phyloP scores from a whole-genome alignment of 495 filamentous ascomycete genomes.

The Thermochaetoides thermophila region DNA sequence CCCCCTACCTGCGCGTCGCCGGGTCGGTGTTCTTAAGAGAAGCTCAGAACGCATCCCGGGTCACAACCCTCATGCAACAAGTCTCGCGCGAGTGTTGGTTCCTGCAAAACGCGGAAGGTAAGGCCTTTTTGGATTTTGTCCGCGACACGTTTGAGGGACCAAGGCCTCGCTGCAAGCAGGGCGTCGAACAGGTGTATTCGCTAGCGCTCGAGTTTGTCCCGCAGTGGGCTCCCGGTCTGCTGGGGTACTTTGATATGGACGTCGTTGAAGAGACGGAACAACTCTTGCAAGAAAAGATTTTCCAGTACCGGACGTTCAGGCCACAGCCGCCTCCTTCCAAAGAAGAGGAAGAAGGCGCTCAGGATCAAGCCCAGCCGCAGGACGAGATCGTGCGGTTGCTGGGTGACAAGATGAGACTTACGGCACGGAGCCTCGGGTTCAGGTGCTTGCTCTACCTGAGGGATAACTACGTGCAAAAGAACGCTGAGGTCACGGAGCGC shows the following conservation, averaged over 20 bases:
- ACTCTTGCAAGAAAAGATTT: constrained; percentile 41
- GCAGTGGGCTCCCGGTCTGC: constrained; percentile 52
- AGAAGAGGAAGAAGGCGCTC: no score
- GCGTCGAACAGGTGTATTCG: constrained; percentile 13
- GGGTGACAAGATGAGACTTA: constrained; percentile 14
- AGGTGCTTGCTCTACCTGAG: constrained; percentile 32
- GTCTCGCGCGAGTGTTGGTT: constrained; percentile 22
- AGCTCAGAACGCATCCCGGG: constrained; percentile 13
- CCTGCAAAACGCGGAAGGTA: constrained; percentile 27
- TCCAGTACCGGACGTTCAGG: constrained; percentile 24
- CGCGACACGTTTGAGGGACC: constrained; percentile 18
- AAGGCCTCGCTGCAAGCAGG: constrained; percentile 10
- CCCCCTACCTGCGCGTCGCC: constrained; percentile 24
- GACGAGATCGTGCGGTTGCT: constrained; percentile 11
- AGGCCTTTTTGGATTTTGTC: constrained; percentile 29
- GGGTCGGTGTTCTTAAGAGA: constrained; percentile 19
- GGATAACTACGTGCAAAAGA: constrained; percentile 27
- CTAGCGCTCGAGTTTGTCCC: constrained; percentile 36
- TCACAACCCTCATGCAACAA: constrained; percentile 21
- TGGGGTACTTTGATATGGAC: constrained; percentile 43
- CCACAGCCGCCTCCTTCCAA: constrained; percentile 2
- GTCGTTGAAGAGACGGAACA: constrained; percentile 40
- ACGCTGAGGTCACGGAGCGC: constrained; percentile 26
- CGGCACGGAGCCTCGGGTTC: constrained; percentile 26
- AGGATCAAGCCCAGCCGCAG: constrained; percentile 9